A percentile compares a stretch with the other conserved stretches of the same genome.
phyloP scores from a whole-genome alignment of 1,139 yeast species.

The Blastobotrys capitulatus region DNA sequence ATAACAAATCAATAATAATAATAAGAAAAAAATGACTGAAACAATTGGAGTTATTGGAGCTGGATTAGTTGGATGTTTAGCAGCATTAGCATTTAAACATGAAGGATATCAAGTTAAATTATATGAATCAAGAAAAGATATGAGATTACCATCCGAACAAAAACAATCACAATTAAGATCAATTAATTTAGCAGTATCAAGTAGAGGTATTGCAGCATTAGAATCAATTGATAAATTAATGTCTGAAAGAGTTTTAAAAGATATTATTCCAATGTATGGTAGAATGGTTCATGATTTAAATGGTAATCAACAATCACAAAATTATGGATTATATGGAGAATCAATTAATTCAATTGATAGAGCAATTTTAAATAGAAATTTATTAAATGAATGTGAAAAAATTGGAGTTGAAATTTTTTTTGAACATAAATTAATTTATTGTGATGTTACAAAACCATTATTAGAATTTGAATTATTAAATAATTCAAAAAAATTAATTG shows the following conservation, averaged over 20 bases:
- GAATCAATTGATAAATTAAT: constrained; percentile 54
- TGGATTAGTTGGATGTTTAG: constrained; percentile 85
- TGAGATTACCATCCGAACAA: constrained; percentile 25
- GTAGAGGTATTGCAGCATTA: constrained; percentile 72
- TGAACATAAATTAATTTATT: constrained; percentile 46
- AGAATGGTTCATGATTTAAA: constrained; percentile 75
- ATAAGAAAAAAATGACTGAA: background rate
- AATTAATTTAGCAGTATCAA: constrained; percentile 82
- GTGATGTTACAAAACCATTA: constrained; percentile 14
- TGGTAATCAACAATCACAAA: constrained; percentile 64
- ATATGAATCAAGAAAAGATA: constrained; percentile 53
- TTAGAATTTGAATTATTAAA: constrained; percentile 5
- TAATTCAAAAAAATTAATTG: constrained; percentile 14
- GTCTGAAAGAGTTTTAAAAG: constrained; percentile 50
- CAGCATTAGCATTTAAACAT: constrained; percentile 71
- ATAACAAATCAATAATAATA: background rate
- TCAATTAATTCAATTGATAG: constrained; percentile 83
- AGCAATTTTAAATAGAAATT: constrained; percentile 54
- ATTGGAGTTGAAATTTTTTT: constrained; percentile 47
- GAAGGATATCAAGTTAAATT: constrained; percentile 70
- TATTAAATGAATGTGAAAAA: constrained; percentile 57
- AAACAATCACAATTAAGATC: constrained; percentile 39
- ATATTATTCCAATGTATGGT: constrained; percentile 79
- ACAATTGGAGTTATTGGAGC: constrained; percentile 44
- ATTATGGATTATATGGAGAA: constrained; percentile 81